A percentile compares a stretch with the other conserved stretches of the same genome.
phyloP scores from a whole-genome alignment of 257 asterid genomes.

The Verbena officinalis region DNA sequence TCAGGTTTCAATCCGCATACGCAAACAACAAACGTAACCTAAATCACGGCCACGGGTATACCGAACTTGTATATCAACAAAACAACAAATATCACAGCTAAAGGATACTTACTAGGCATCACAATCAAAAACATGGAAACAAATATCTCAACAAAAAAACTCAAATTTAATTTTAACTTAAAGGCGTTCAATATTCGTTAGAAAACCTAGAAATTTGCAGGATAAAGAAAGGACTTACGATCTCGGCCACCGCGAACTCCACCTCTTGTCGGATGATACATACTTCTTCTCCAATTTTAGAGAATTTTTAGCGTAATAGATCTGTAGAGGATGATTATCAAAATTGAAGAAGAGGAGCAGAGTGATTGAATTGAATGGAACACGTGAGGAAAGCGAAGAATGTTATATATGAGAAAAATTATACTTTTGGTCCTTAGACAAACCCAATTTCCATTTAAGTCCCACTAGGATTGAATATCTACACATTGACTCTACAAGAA shows the following conservation, averaged over 20 bases:
- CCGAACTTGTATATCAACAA: neutral
- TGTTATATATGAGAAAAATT: too few relatives aligned
- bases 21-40: neutral
- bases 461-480: too few relatives aligned
- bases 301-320: slow-evolving; percentile 10
- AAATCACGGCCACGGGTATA: neutral
- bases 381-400: neutral
- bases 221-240: slow-evolving; percentile 57
- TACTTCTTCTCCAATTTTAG: slow-evolving; percentile 22
- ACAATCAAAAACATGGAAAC: neutral
- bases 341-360: neutral
- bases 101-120: neutral
- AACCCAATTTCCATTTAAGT: too few relatives aligned
- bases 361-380: neutral
- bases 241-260: slow-evolving; percentile 99
- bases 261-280: slow-evolving; percentile 97
- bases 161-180: neutral
- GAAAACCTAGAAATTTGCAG: slow-evolving; percentile 53
- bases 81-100: neutral
- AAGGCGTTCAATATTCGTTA: neutral
- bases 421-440: too few relatives aligned
- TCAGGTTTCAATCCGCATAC: neutral
- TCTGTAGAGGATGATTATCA: slow-evolving; percentile 13
- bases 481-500: too few relatives aligned
- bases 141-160: neutral